Percentiles rank a stretch among this genome's conserved stretches.
Evolutionary conservation across 2,329 filamentous ascomycete species (phyloP).

Genomic region (Paecilomyces variotii): DNA sequence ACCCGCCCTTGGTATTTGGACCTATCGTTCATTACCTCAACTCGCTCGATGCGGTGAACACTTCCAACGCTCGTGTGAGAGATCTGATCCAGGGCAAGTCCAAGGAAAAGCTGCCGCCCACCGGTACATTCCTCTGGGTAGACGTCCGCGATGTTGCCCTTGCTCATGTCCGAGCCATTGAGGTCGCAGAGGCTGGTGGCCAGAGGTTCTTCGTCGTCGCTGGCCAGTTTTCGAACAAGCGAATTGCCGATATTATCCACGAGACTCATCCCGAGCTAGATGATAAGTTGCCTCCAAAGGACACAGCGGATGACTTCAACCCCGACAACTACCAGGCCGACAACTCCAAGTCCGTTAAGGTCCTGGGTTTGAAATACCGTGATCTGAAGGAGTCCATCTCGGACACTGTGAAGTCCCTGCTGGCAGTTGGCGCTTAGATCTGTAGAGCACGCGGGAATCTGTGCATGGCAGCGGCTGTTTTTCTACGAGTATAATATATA

Average conservation of each 20-base stretch:
- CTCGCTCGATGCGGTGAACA: slow-evolving; percentile 58
- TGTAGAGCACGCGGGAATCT: slow-evolving; percentile 2
- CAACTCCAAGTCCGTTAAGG: slow-evolving; percentile 32
- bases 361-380: slow-evolving; percentile 35
- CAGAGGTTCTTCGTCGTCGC: slow-evolving; percentile 39
- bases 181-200: slow-evolving; percentile 37
- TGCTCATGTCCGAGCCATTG: slow-evolving; percentile 40
- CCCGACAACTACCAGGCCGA: slow-evolving; percentile 25
- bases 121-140: slow-evolving; percentile 53
- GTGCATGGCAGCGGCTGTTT: not conserved
- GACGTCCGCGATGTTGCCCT: slow-evolving; percentile 42
- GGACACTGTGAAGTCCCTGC: slow-evolving; percentile 30
- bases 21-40: slow-evolving; percentile 58
- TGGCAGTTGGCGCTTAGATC: slow-evolving; percentile 23
- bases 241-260: slow-evolving; percentile 33
- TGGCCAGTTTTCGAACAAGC: slow-evolving; percentile 35
- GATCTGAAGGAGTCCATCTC: slow-evolving; percentile 29
- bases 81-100: slow-evolving; percentile 56
- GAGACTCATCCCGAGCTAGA: slow-evolving; percentile 36
- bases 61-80: slow-evolving; percentile 60
- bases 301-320: slow-evolving; percentile 22
- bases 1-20: slow-evolving; percentile 56
- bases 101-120: slow-evolving; percentile 51
- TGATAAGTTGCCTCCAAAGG: slow-evolving; percentile 31
- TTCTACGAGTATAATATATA: not conserved